A percentile compares a stretch with the other conserved stretches of the same genome.
Conservation (phyloP, 257 asterid genomes). For the Ehretia macrophylla region DNA sequence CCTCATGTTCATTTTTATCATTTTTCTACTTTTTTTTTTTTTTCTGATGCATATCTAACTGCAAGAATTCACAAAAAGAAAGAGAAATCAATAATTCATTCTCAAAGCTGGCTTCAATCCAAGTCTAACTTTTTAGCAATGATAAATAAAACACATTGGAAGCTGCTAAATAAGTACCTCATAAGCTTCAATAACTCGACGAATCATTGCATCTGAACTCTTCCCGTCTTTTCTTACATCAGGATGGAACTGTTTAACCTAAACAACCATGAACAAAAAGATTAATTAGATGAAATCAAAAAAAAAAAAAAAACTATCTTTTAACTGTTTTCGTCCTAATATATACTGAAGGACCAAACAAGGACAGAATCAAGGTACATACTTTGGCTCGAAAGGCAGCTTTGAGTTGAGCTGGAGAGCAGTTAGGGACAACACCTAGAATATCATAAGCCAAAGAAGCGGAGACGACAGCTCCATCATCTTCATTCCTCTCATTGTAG, state of each 20-base stretch:
- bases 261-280: slow-evolving; percentile 6
- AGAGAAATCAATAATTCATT: too few species aligned
- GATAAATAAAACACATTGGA: too few species aligned
- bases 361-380: slow-evolving; percentile 1
- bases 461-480: slow-evolving; percentile 31
- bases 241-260: slow-evolving; percentile 90
- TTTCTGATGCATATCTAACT: too few species aligned
- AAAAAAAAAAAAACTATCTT: background rate
- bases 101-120: too few species aligned
- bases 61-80: too few species aligned
- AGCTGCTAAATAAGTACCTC: slow-evolving; percentile 49
- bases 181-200: slow-evolving; percentile 81
- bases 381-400: slow-evolving; percentile 88
- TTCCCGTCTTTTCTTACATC: slow-evolving; percentile 51
- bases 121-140: too few species aligned
- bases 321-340: too few species aligned
- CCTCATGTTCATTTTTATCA: too few species aligned
- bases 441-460: slow-evolving; percentile 53
- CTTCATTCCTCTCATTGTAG: slow-evolving; percentile 8
- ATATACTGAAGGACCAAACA: too few species aligned
- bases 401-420: slow-evolving; percentile 61
- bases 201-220: slow-evolving; percentile 64
- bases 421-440: slow-evolving; percentile 63
- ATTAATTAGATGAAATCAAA: background rate
- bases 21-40: too few species aligned